phyloP scores from a whole-genome alignment of 2,329 filamentous ascomycete genomes.

The Xylariaceae sp. region DNA sequence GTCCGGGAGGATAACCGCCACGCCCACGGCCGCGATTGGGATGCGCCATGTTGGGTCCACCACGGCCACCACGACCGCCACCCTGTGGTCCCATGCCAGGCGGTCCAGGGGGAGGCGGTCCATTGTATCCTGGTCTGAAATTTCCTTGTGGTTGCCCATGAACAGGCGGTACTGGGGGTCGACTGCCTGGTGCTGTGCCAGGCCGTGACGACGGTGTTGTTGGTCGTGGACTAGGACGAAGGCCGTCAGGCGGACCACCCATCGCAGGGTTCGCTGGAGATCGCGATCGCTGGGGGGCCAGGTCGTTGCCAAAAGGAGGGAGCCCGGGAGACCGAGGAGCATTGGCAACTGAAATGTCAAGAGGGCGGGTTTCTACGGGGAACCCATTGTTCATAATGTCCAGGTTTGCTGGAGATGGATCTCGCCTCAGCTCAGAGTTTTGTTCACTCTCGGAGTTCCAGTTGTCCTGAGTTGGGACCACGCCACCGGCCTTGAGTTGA shows the following conservation, averaged over 20 bases:
- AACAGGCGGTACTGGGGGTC: constrained; percentile 22
- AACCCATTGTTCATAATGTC: constrained; percentile 47
- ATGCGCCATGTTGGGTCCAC: constrained; percentile 26
- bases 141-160: constrained; percentile 23
- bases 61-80: constrained; percentile 24
- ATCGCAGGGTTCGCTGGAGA: constrained; percentile 40
- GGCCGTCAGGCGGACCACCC: constrained; percentile 29
- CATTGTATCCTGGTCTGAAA: constrained; percentile 30
- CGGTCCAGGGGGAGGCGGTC: constrained; percentile 28
- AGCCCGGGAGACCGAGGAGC: constrained; percentile 34
- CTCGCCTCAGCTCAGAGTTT: constrained; percentile 32
- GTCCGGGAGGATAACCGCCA: constrained; percentile 25
- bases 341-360: constrained; percentile 47
- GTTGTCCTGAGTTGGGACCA: constrained; percentile 36
- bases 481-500: constrained; percentile 69
- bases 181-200: constrained; percentile 26
- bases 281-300: constrained; percentile 40
- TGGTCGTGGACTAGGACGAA: constrained; percentile 30
- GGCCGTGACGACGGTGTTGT: constrained; percentile 29
- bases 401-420: constrained; percentile 44
- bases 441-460: constrained; percentile 28
- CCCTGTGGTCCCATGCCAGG: constrained; percentile 24
- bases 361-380: constrained; percentile 53
- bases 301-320: constrained; percentile 39
- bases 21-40: constrained; percentile 28